Percentiles rank a stretch among this genome's conserved stretches.
These are phyloP conservation scores for Malassezia nana DNA, from an alignment of 1,284 basidiomycete species.

Conservation along the genomic window DNA sequence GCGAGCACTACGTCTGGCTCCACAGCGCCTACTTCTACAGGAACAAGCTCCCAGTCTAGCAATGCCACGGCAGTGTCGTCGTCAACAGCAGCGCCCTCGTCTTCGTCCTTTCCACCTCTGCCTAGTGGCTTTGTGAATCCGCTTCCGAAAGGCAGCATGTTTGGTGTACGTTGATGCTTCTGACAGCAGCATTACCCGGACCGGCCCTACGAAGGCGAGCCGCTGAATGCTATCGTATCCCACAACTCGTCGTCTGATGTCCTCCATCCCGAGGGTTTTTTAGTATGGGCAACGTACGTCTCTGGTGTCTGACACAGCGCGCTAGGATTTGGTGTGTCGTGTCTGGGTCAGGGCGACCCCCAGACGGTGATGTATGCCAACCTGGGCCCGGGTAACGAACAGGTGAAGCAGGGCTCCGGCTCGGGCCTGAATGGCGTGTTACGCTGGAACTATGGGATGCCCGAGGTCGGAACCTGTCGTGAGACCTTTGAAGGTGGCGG, in stretches of 20 bases:
- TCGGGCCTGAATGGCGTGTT: slow-evolving; percentile 34
- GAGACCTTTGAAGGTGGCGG: slow-evolving; percentile 80
- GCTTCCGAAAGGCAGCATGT: slow-evolving; percentile 7
- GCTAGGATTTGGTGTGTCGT: slow-evolving; percentile 45
- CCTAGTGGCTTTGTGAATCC: slow-evolving; percentile 12
- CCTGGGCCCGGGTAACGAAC: slow-evolving; percentile 30
- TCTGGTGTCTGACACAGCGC: slow-evolving; percentile 21
- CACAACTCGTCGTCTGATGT: slow-evolving; percentile 28
- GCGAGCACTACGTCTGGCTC: not conserved
- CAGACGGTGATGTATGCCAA: slow-evolving; percentile 33
- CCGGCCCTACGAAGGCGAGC: slow-evolving; percentile 26
- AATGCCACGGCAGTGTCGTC: not conserved
- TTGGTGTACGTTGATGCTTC: not conserved
- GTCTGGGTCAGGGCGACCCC: slow-evolving; percentile 37
- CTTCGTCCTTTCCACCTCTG: slow-evolving; percentile 3
- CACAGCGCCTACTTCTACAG: not conserved
- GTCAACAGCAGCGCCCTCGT: not conserved
- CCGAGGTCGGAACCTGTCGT: slow-evolving; percentile 31
- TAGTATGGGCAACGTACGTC: slow-evolving; percentile 38
- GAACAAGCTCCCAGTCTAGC: not conserved
- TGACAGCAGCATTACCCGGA: slow-evolving; percentile 1
- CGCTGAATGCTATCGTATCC: slow-evolving; percentile 43
- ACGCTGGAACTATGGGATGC: slow-evolving; percentile 36
- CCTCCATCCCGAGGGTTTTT: slow-evolving; percentile 37
- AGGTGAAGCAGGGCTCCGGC: slow-evolving; percentile 29